Evolutionary conservation across 148 eudicot genomes (phyloP).

Genomic region (Heliosperma pusillum): DNA sequence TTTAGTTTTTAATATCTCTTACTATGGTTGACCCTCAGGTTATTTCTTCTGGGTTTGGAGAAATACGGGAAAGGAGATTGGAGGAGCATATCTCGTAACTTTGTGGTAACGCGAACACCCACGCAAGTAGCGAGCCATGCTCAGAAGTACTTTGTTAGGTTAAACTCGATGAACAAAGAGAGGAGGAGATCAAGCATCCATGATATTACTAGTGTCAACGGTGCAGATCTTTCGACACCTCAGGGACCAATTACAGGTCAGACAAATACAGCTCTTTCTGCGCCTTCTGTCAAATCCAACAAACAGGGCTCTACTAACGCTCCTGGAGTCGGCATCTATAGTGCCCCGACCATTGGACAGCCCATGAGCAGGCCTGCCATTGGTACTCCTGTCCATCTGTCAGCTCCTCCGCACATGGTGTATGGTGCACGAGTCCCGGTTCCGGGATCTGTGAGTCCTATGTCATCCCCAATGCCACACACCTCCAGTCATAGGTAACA

Average conservation of each 20-base stretch:
- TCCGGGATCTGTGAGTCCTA: constrained; percentile 45
- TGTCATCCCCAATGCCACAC: constrained; percentile 53
- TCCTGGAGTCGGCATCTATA: constrained; percentile 39
- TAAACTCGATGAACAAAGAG: constrained; percentile 64
- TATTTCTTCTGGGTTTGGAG: constrained; percentile 57
- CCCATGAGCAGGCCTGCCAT: constrained; percentile 56
- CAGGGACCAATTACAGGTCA: constrained; percentile 60
- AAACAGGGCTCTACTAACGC: constrained; percentile 32
- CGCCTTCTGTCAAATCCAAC: constrained; percentile 35
- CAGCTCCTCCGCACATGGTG: constrained; percentile 34
- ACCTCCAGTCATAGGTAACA: constrained; percentile 49
- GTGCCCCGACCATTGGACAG: constrained; percentile 60
- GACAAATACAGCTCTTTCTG: constrained; percentile 35
- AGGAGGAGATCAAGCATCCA: constrained; percentile 61
- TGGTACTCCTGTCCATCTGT: constrained; percentile 36
- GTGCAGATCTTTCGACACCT: constrained; percentile 32
- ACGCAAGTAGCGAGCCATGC: constrained; percentile 65
- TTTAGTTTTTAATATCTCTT: background rate
- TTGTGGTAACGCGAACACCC: constrained; percentile 66
- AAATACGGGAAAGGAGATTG: constrained; percentile 65
- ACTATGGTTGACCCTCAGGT: constrained; percentile 27
- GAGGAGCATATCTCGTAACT: constrained; percentile 69
- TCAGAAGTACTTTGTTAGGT: constrained; percentile 50
- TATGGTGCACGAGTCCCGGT: constrained; percentile 47
- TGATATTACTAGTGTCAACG: constrained; percentile 50